Evolutionary conservation across 2,329 filamentous ascomycete species (phyloP).

Genomic region (Trichophyton verrucosum): DNA sequence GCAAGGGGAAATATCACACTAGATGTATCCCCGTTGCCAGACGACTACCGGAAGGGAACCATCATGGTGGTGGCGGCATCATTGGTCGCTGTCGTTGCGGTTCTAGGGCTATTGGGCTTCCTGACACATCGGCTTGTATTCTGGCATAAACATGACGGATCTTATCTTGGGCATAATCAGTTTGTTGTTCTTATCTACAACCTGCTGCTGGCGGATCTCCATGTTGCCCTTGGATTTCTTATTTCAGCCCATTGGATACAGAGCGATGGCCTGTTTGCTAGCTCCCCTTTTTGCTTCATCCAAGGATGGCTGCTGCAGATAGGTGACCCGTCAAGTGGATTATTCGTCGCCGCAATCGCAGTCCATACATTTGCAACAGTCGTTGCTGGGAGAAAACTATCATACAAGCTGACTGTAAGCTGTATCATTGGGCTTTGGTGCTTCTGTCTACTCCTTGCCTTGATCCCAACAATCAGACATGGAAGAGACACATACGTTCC

Average conservation of each 20-base stretch:
- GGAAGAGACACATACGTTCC: constrained; percentile 35
- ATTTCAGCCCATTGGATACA: constrained; percentile 39
- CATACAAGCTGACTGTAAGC: constrained; percentile 33
- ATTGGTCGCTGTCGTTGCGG: constrained; percentile 36
- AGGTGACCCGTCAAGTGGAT: constrained; percentile 41
- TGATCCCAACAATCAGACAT: constrained; percentile 35
- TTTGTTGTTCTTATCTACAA: constrained; percentile 45
- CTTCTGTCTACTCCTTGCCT: constrained; percentile 34
- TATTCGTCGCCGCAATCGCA: constrained; percentile 43
- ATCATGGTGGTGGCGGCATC: constrained; percentile 38
- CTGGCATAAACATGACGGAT: constrained; percentile 37
- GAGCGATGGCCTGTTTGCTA: constrained; percentile 33
- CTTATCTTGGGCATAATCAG: constrained; percentile 43
- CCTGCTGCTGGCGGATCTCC: constrained; percentile 41
- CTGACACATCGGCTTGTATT: constrained; percentile 41
- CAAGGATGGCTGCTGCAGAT: constrained; percentile 43
- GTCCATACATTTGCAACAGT: constrained; percentile 43
- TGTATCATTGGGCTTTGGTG: constrained; percentile 36
- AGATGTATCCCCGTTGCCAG: constrained; percentile 26
- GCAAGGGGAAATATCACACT: constrained; percentile 7
- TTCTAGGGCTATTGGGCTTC: constrained; percentile 33
- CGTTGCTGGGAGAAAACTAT: constrained; percentile 36
- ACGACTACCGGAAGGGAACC: constrained; percentile 29
- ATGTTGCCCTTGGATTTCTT: constrained; percentile 40
- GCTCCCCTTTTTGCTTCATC: constrained; percentile 36